phyloP scores from a whole-genome alignment of 495 filamentous ascomycete genomes.

The Talaromyces proteolyticus region DNA sequence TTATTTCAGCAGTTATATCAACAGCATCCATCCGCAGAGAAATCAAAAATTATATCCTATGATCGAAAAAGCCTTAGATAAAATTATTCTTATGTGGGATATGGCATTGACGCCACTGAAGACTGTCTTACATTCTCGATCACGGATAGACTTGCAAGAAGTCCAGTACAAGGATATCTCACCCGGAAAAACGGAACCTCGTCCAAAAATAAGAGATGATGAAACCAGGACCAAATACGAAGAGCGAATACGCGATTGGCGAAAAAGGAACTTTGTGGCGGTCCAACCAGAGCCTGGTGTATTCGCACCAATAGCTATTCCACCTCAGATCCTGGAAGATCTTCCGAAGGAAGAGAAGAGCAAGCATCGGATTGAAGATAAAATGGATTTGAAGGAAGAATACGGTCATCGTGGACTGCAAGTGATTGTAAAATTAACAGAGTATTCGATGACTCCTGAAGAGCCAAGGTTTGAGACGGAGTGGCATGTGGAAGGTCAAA shows the following conservation, averaged over 20 bases:
- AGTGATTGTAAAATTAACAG: slow-evolving; percentile 27
- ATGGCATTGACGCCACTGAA: slow-evolving; percentile 33
- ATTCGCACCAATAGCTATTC: slow-evolving; percentile 28
- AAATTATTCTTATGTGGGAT: slow-evolving; percentile 35
- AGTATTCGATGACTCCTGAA: slow-evolving; percentile 27
- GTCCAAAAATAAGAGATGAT: slow-evolving; percentile 12
- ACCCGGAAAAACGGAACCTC: slow-evolving; percentile 10
- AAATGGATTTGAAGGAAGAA: slow-evolving; percentile 23
- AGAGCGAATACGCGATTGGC: slow-evolving; percentile 19
- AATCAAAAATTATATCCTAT: slow-evolving; percentile 25
- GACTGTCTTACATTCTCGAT: slow-evolving; percentile 22
- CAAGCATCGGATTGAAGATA: slow-evolving; percentile 16
- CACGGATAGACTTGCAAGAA: slow-evolving; percentile 25
- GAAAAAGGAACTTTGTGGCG: slow-evolving; percentile 14
- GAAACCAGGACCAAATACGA: slow-evolving; percentile 22
- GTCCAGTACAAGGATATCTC: slow-evolving; percentile 23
- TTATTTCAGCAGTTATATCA: slow-evolving; percentile 39
- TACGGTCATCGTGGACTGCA: slow-evolving; percentile 37
- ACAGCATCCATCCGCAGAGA: slow-evolving; percentile 38
- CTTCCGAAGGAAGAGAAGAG: slow-evolving; percentile 16
- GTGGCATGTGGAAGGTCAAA: slow-evolving; percentile 35
- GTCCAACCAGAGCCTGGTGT: slow-evolving; percentile 25
- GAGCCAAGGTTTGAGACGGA: slow-evolving; percentile 23
- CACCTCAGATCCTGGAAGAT: slow-evolving; percentile 18
- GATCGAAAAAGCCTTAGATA: slow-evolving; percentile 37